These are phyloP conservation scores for Chytridium lagenaria DNA, from an alignment of 371 early-diverging fungal species.

Conservation along the genomic window DNA sequence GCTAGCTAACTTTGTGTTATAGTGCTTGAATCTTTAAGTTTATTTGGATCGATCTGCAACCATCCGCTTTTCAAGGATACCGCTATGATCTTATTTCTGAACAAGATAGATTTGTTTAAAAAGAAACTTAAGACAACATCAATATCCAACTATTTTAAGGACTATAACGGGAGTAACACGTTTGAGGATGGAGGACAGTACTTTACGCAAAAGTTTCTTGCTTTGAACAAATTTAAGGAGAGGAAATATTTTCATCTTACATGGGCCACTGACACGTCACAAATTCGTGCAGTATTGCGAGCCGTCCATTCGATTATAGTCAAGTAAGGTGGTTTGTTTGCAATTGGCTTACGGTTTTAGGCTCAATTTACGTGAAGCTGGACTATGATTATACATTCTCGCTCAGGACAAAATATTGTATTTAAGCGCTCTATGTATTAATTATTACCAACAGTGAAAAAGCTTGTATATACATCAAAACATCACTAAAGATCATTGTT, in stretches of 20 bases:
- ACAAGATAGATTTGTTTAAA: constrained; percentile 76
- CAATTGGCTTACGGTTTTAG: not conserved
- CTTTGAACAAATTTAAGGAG: constrained; percentile 60
- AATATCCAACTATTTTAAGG: constrained; percentile 52
- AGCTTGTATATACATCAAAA: too few relatives aligned
- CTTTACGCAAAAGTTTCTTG: constrained; percentile 82
- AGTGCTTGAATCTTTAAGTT: constrained; percentile 58
- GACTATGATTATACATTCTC: not conserved
- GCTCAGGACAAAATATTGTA: too few relatives aligned
- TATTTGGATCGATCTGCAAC: constrained; percentile 81
- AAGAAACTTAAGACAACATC: constrained; percentile 50
- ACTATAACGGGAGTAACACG: constrained; percentile 68
- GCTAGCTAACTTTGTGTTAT: not conserved
- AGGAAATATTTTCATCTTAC: constrained; percentile 77
- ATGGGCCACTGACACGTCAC: constrained; percentile 93
- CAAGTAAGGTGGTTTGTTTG: constrained; percentile 1
- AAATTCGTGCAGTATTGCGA: constrained; percentile 66
- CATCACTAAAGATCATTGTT: too few relatives aligned
- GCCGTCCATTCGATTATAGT: constrained; percentile 19
- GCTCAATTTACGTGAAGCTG: constrained; percentile 9
- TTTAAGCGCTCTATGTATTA: too few relatives aligned
- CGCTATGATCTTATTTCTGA: constrained; percentile 72
- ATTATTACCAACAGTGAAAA: too few relatives aligned
- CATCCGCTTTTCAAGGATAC: constrained; percentile 70
- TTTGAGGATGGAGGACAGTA: constrained; percentile 84